Evolutionary conservation across 1,139 yeast genomes (phyloP).

Genomic region (Yamadazyma sp.): DNA sequence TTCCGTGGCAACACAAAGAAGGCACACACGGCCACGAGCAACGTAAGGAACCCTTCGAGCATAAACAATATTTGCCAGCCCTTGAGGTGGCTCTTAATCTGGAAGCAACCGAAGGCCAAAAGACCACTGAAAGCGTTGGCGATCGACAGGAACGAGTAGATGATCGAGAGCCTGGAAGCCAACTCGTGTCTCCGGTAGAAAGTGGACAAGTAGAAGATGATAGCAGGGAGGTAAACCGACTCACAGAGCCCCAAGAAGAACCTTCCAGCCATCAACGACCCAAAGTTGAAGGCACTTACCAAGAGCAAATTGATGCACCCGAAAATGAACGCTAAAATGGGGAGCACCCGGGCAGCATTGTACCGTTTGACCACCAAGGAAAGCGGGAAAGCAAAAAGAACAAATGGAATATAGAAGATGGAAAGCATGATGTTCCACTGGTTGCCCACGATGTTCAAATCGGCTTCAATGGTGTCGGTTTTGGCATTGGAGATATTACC

Average conservation of each 20-base stretch:
- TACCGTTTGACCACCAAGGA: constrained; percentile 30
- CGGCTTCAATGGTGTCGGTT: constrained; percentile 26
- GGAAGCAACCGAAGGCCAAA: constrained; percentile 31
- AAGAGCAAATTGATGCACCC: constrained; percentile 26
- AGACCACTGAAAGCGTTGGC: constrained; percentile 26
- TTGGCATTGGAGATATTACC: constrained; percentile 30
- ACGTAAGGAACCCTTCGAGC: constrained; percentile 60
- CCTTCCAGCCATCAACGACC: constrained; percentile 26
- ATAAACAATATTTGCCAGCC: constrained; percentile 71
- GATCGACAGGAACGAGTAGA: constrained; percentile 28
- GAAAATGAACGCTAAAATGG: constrained; percentile 30
- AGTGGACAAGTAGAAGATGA: constrained; percentile 29
- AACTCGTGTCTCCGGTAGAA: constrained; percentile 28
- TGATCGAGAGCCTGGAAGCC: constrained; percentile 26
- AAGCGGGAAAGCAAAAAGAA: constrained; percentile 34
- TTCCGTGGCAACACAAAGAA: constrained; percentile 30
- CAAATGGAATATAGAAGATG: constrained; percentile 31
- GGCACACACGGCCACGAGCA: constrained; percentile 51
- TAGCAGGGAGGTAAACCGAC: constrained; percentile 30
- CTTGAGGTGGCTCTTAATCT: constrained; percentile 20
- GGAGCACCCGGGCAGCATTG: constrained; percentile 28
- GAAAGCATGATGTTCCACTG: constrained; percentile 31
- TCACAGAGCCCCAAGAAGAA: constrained; percentile 29
- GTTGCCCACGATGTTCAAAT: constrained; percentile 26
- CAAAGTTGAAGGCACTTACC: constrained; percentile 25